Base-by-base conservation (phyloP, 1,139 yeast genomes). In the Wickerhamomyces sp. region DNA sequence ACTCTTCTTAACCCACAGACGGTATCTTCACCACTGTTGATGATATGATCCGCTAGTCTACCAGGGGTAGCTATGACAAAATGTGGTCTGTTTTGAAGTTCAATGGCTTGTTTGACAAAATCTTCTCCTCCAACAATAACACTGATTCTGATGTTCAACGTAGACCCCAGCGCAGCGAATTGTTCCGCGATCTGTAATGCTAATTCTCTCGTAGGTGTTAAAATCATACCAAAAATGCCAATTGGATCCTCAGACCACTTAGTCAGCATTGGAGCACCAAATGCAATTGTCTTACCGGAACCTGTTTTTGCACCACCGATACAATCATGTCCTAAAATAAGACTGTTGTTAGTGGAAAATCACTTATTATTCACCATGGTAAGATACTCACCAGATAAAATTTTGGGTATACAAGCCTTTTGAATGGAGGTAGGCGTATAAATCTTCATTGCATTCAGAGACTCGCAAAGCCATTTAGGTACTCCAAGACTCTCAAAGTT, bases 281-380 rank as follows among this genome's bases (percentile, higher is more conserved):
- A 91, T 0, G 98, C 96, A 23, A 93, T 81, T 3, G 99, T 91
- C 57, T 91, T 91, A 72, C 99, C 99, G 22, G 94, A 82, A 62
- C 99, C 99, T 0, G 99, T 91, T 59, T 85, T 85, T 28, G 99
- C 98, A 25, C 98, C 98, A 34, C 98, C 99, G 33, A 91, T 91
- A 58, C 96, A 89, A 58, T 89, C 96, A 47, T 79, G 75, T 9
- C 94, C 62, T 25, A 23, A 17, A 23, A n/a, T 3, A n/a, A 5
- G 4, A 14, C 5, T 5, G n/a, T 3, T 7, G 31, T 27, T 28
- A 28, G 24, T 29, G 21, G 10, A 12, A 14, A 11, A 7, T 22
- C 12, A 15, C 19, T 25, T 14, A 17, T 7, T 18, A 4, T 5
- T 16, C 6, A 15, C 13, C 12, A 16, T 14, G 16, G 6, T n/a